Evolutionary conservation across 139 green algal genomes (phyloP).

Genomic region (Tetradesmus lagerheimii): DNA sequence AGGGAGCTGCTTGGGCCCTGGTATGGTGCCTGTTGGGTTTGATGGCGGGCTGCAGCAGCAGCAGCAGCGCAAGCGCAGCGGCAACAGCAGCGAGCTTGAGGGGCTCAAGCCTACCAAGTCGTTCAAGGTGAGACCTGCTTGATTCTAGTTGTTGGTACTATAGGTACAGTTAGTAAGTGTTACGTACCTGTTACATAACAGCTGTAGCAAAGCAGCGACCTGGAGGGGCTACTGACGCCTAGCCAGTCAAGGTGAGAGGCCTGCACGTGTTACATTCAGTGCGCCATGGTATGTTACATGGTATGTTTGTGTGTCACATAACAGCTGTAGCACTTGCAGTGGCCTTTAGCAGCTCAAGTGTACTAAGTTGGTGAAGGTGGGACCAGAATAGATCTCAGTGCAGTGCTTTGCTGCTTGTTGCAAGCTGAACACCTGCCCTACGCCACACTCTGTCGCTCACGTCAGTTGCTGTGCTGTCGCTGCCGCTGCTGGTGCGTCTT

Average conservation of each 20-base stretch:
- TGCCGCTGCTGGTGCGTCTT: background rate
- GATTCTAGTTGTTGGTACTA: too few species aligned
- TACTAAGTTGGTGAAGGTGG: slow-evolving; percentile 6
- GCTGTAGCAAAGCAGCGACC: too few species aligned
- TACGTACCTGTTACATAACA: too few species aligned
- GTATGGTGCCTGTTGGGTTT: background rate
- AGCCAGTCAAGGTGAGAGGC: too few species aligned
- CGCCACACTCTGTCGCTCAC: background rate
- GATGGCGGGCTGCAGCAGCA: background rate
- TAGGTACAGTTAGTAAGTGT: too few species aligned
- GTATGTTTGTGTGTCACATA: too few species aligned
- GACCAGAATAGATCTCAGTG: too few species aligned
- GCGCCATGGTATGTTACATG: too few species aligned
- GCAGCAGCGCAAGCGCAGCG: slow-evolving; percentile 35
- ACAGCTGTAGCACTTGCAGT: background rate
- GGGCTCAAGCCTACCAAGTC: background rate
- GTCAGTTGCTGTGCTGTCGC: background rate
- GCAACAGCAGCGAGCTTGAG: slow-evolving; percentile 17
- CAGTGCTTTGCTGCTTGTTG: background rate
- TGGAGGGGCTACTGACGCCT: too few species aligned
- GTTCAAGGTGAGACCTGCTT: slow-evolving; percentile 32
- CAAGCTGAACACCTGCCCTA: too few species aligned
- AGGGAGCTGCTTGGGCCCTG: background rate
- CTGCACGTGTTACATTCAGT: too few species aligned
- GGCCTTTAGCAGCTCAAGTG: background rate